Conservation (phyloP, 2,329 filamentous ascomycete genomes). For the Neofusicoccum cordaticola region DNA sequence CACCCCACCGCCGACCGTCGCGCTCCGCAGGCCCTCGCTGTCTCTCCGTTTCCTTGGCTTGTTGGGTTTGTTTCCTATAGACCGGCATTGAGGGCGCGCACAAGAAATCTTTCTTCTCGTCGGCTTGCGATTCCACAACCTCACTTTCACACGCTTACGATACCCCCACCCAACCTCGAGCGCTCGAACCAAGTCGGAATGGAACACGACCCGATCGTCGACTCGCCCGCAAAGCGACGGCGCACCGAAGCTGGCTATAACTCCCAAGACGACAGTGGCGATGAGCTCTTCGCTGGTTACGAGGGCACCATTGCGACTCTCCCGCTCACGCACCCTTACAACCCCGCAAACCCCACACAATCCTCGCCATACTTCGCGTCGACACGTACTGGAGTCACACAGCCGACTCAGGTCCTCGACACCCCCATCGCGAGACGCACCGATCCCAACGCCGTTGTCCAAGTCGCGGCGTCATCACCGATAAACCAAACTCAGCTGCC, state of each 20-base stretch:
- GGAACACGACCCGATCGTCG: neutral
- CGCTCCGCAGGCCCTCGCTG: neutral
- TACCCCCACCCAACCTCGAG: neutral
- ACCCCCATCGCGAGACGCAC: slow-evolving; percentile 36
- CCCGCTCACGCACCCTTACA: neutral
- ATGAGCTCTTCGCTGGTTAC: slow-evolving; percentile 50
- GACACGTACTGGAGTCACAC: slow-evolving; percentile 39
- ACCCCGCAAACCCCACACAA: neutral
- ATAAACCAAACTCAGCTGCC: slow-evolving; percentile 31
- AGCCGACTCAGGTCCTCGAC: slow-evolving; percentile 60
- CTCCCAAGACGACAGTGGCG: slow-evolving; percentile 45
- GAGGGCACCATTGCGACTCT: slow-evolving; percentile 52
- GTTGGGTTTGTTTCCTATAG: too few species aligned
- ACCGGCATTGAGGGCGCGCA: neutral
- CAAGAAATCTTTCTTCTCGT: neutral
- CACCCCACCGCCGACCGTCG: neutral
- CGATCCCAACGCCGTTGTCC: slow-evolving; percentile 51
- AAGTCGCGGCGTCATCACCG: slow-evolving; percentile 89
- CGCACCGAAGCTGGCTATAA: neutral
- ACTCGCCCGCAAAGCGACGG: slow-evolving; percentile 1
- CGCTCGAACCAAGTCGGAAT: neutral
- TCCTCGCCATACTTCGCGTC: neutral
- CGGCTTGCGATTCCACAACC: neutral
- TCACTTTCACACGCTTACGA: neutral
- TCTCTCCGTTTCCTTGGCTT: neutral